Evolutionary conservation across 2,329 filamentous ascomycete species (phyloP).

Genomic region (Hymenoscyphus fructigenus): DNA sequence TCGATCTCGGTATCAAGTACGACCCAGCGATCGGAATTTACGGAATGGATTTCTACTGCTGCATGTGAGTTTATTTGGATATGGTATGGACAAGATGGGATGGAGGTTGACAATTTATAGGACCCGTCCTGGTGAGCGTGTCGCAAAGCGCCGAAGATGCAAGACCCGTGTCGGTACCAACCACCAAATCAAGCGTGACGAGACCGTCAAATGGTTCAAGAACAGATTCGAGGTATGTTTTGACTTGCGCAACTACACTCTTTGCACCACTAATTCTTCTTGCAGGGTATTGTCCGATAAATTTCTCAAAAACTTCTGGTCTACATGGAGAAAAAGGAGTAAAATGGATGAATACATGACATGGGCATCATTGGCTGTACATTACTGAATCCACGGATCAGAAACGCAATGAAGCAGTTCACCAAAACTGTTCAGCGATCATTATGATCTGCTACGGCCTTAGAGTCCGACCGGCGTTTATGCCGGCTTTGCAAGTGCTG

Average conservation of each 20-base stretch:
- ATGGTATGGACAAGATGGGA: background rate
- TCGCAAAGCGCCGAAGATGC: conserved; percentile 89
- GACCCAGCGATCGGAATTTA: conserved; percentile 98
- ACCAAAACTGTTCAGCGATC: conserved; percentile 47
- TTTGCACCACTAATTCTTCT: conserved; percentile 7
- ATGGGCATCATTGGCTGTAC: conserved; percentile 31
- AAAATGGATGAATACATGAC: conserved; percentile 25
- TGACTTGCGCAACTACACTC: no score
- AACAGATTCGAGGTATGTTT: conserved; percentile 39
- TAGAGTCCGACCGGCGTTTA: conserved; percentile 67
- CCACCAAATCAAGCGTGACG: conserved; percentile 91
- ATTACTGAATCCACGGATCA: conserved; percentile 36
- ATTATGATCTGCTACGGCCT: conserved; percentile 64
- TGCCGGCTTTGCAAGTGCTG: conserved; percentile 54
- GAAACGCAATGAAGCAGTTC: conserved; percentile 44
- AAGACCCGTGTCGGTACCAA: conserved; percentile 81
- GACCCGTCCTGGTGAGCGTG: conserved; percentile 97
- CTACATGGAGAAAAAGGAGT: conserved; percentile 28
- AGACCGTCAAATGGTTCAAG: conserved; percentile 99
- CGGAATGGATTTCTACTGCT: conserved; percentile 99
- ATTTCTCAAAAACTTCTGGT: conserved; percentile 34
- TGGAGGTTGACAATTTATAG: conserved; percentile 39
- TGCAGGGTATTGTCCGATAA: conserved; percentile 96
- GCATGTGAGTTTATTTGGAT: conserved; percentile 70
- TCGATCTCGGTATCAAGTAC: conserved; percentile 99